phyloP scores from a whole-genome alignment of 768 basidiomycete species.

The Rhodotorula graminis region DNA sequence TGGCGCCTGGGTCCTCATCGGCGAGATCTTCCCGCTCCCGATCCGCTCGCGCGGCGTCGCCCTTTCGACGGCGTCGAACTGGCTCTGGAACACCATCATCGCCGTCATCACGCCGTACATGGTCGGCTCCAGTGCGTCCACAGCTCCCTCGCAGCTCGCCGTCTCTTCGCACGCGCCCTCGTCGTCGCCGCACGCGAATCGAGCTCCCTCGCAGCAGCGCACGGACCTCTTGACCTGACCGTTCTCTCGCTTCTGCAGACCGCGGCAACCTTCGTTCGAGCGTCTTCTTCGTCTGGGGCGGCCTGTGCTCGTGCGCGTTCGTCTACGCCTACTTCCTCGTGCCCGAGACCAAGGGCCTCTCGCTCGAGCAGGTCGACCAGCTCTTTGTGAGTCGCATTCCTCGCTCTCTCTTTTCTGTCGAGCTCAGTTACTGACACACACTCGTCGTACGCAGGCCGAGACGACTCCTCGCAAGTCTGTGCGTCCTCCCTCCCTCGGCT shows the following conservation, averaged over 20 bases:
- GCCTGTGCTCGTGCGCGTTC: slow-evolving; percentile 62
- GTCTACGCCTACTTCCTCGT: slow-evolving; percentile 66
- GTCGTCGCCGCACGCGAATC: no score
- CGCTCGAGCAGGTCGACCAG: slow-evolving; percentile 74
- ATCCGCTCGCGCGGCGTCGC: slow-evolving; percentile 79
- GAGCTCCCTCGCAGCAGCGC: no score
- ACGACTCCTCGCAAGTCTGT: no score
- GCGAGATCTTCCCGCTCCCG: slow-evolving; percentile 78
- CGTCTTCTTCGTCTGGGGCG: slow-evolving; percentile 67
- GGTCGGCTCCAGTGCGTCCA: slow-evolving; percentile 37
- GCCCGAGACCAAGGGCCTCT: slow-evolving; percentile 58
- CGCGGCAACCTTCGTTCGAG: slow-evolving; percentile 40
- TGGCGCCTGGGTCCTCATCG: slow-evolving; percentile 53
- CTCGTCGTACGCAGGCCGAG: background rate
- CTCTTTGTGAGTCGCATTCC: slow-evolving; percentile 25
- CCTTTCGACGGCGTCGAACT: slow-evolving; percentile 67
- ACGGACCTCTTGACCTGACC: no score
- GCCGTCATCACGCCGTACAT: slow-evolving; percentile 51
- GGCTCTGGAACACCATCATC: slow-evolving; percentile 76
- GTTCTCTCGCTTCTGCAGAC: slow-evolving; percentile 12
- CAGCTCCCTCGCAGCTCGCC: no score
- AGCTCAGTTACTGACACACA: background rate
- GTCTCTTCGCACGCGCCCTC: no score
- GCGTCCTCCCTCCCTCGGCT: no score
- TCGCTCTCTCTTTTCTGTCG: background rate